Percentiles rank a stretch among this genome's conserved stretches.
phyloP scores from a whole-genome alignment of 1,284 basidiomycete genomes.

The Stereum hirsutum region DNA sequence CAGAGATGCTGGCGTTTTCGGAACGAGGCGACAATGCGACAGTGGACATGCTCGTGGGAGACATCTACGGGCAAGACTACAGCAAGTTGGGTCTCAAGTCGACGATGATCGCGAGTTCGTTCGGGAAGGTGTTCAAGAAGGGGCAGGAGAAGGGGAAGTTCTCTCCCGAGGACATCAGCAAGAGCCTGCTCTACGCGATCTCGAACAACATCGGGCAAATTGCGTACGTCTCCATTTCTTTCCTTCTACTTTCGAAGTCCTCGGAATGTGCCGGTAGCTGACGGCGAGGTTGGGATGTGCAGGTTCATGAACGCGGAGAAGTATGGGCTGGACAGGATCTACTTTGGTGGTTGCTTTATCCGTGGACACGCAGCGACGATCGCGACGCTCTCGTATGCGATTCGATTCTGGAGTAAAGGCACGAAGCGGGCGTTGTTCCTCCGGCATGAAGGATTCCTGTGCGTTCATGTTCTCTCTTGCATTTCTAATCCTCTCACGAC shows the following conservation, averaged over 20 bases:
- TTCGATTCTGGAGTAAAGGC: constrained; percentile 99
- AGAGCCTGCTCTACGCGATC: constrained; percentile 90
- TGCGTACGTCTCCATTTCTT: constrained; percentile 59
- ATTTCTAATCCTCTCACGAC: constrained; percentile 8
- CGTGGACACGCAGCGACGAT: constrained; percentile 97
- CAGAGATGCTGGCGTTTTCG: constrained; percentile 94
- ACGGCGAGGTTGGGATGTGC: constrained; percentile 6
- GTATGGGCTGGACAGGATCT: constrained; percentile 94
- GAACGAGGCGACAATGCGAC: constrained; percentile 90
- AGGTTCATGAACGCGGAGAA: constrained; percentile 99
- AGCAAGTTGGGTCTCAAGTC: constrained; percentile 92
- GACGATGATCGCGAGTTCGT: constrained; percentile 95
- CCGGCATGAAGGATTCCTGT: constrained; percentile 97
- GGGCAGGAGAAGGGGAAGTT: constrained; percentile 71
- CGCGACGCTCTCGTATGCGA: constrained; percentile 95
- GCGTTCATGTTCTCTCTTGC: constrained; percentile 33
- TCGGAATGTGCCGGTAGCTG: constrained; percentile 5
- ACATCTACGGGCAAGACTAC: constrained; percentile 97
- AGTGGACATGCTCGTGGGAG: constrained; percentile 99
- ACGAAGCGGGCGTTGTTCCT: constrained; percentile 95
- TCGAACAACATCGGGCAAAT: constrained; percentile 99
- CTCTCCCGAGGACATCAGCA: constrained; percentile 90
- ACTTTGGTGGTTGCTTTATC: constrained; percentile 99
- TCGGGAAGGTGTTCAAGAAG: constrained; percentile 98
- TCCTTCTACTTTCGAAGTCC: no score